Evolutionary conservation across 2,329 filamentous ascomycete species (phyloP).

Genomic region (Microcyclospora pomicola): DNA sequence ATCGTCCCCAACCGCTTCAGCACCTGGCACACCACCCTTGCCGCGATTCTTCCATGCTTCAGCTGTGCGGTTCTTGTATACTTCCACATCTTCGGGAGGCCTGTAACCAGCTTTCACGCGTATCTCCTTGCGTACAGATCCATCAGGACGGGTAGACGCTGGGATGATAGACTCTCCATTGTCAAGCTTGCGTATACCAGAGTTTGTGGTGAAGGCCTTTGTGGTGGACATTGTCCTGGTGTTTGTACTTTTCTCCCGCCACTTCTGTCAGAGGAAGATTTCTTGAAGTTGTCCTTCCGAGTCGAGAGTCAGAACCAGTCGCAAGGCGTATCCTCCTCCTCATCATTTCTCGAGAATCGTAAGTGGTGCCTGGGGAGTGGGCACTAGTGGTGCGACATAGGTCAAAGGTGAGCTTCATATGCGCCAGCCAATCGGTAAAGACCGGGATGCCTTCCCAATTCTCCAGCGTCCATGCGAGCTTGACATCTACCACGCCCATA

Average conservation of each 20-base stretch:
- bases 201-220: constrained; percentile 17
- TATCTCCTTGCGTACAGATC: constrained; percentile 85
- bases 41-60: constrained; percentile 69
- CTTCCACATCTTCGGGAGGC: constrained; percentile 86
- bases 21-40: constrained; percentile 59
- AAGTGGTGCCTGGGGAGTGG: too few species aligned
- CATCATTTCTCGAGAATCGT: too few species aligned
- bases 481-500: constrained; percentile 1
- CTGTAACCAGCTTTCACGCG: constrained; percentile 85
- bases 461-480: background rate
- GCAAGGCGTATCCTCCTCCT: too few species aligned
- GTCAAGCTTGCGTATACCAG: constrained; percentile 52
- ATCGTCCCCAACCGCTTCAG: constrained; percentile 41
- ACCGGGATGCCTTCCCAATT: background rate
- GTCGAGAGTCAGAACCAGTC: too few species aligned
- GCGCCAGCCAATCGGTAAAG: too few species aligned
- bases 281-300: too few species aligned
- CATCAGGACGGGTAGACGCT: constrained; percentile 72
- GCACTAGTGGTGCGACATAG: too few species aligned
- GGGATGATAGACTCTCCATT: constrained; percentile 83
- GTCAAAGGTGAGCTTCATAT: too few species aligned
- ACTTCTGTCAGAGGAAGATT: too few species aligned
- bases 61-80: constrained; percentile 88
- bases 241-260: constrained; percentile 16
- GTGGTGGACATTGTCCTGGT: constrained; percentile 27